Conservation (phyloP, 305 asterid genomes). For the Ajuga reptans region DNA sequence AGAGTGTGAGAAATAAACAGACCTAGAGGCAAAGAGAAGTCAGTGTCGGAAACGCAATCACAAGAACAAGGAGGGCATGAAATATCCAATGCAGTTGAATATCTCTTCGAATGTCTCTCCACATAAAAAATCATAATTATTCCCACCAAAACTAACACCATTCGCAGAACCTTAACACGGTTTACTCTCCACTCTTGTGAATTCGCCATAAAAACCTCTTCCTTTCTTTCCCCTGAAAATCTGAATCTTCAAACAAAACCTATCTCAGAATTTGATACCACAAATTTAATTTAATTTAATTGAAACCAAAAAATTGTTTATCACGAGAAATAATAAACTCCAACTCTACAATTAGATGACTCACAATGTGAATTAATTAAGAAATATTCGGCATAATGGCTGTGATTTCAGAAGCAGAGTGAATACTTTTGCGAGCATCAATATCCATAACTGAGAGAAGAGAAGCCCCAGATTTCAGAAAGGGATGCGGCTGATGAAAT, state of each 20-base stretch:
- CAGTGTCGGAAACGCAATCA: constrained; percentile 23
- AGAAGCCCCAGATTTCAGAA: constrained; percentile 16
- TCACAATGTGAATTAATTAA: constrained; percentile 21
- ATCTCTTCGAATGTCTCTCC: constrained; percentile 26
- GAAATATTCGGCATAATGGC: neutral
- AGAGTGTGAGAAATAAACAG: neutral
- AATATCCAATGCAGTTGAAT: constrained; percentile 22
- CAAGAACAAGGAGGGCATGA: constrained; percentile 29
- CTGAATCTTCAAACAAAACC: constrained; percentile 15
- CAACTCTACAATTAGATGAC: neutral
- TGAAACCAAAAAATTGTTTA: neutral
- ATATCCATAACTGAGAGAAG: neutral
- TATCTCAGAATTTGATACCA: neutral
- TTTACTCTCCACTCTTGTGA: constrained; percentile 24
- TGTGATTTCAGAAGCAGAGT: neutral
- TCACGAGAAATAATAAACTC: neutral
- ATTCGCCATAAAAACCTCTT: constrained; percentile 21
- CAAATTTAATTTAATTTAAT: neutral
- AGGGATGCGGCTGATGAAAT: constrained; percentile 1
- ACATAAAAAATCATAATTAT: constrained; percentile 23
- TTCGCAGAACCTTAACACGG: constrained; percentile 26
- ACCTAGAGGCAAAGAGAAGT: constrained; percentile 23
- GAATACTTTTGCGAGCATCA: constrained; percentile 2
- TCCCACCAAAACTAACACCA: constrained; percentile 28
- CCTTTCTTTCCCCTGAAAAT: constrained; percentile 4